Base-by-base conservation (phyloP, 257 asterid genomes). In the Penstemon newberryi region DNA sequence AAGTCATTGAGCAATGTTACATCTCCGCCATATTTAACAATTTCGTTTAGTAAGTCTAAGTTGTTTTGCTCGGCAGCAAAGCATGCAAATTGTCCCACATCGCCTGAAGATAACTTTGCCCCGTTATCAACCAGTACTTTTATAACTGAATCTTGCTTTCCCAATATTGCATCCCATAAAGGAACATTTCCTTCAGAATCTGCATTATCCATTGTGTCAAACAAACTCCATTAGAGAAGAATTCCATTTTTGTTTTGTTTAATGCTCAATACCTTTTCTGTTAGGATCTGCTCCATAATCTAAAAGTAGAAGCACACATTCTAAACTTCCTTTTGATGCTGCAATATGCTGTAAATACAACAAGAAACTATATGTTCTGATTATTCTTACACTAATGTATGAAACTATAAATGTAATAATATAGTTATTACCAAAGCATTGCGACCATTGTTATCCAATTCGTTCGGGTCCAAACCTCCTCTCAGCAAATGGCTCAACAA, bases 121-220 rank as follows among this genome's bases (percentile, higher is more conserved):
- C 89, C 86, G 37, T 85, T 87, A 50, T 91, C 89, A 1, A 67
- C 53, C 49, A 89, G 87, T 52, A 75, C 42, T 69, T 77, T 82
- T 41, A 87, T 74, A 25, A 82, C 78, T 0, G 79, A 6, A 15
- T 85, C 80, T 25, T 87, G 89, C 68, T 78, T 73, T 43, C 79
- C 89, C 72, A 79, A 38, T 37, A 91, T 57, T 59, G 98, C 96
- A n/a, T 89, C 91, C 96, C 96, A 85, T 11, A 89, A 65, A 4
- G 98, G 94, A 52, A 89, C 89, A 44, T 72, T 73, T 54, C 95
- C 97, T 66, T 91, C 97, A 4, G 87, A 80, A 82, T 90, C 96
- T 86, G 88, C 81, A 70, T 5, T 8, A 9, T 3, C 5, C 33
- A 25, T 25, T 54, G 19, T 56, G 45, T 12, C 36, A 38, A 7